These are phyloP conservation scores for Vanilla planifolia DNA, from an alignment of 106 monocot species.

Conservation along the genomic window DNA sequence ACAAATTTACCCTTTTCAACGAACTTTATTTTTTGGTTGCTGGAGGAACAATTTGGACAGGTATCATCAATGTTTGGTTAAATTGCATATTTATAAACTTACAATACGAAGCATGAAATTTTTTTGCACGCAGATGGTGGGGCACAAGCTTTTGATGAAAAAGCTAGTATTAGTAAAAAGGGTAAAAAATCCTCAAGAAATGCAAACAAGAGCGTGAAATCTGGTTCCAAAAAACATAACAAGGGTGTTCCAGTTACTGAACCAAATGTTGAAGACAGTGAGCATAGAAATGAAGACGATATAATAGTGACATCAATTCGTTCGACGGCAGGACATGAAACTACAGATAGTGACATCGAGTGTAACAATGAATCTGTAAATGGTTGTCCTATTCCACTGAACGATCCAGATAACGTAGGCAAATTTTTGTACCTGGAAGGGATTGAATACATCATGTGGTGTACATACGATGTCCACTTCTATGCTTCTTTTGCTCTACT, in stretches of 20 bases:
- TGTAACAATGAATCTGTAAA: constrained; percentile 5
- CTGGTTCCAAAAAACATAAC: constrained; percentile 19
- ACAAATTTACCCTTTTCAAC: constrained; percentile 95
- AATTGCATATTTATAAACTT: too few relatives aligned
- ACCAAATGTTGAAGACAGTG: constrained; percentile 10
- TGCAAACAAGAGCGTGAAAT: constrained; percentile 20
- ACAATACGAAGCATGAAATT: too few relatives aligned
- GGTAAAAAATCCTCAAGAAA: constrained; percentile 35
- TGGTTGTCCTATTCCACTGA: constrained; percentile 1
- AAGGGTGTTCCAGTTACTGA: constrained; percentile 11
- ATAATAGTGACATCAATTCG: constrained; percentile 2
- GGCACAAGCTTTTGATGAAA: constrained; percentile 41
- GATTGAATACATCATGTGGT: constrained; percentile 97
- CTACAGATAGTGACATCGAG: constrained; percentile 18
- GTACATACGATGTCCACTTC: constrained; percentile 98
- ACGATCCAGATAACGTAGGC: constrained; percentile 62
- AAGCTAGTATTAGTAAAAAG: constrained; percentile 14
- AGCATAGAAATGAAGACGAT: constrained; percentile 18
- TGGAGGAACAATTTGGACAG: constrained; percentile 99
- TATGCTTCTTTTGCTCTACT: constrained; percentile 98
- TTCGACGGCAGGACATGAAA: constrained; percentile 10
- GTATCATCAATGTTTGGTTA: too few relatives aligned
- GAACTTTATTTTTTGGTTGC: constrained; percentile 99
- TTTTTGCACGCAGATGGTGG: constrained; percentile 57
- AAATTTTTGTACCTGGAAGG: constrained; percentile 94